These are phyloP conservation scores for Rutstroemia sydowiana DNA, from an alignment of 2,329 filamentous ascomycete genomes.

Conservation along the genomic window DNA sequence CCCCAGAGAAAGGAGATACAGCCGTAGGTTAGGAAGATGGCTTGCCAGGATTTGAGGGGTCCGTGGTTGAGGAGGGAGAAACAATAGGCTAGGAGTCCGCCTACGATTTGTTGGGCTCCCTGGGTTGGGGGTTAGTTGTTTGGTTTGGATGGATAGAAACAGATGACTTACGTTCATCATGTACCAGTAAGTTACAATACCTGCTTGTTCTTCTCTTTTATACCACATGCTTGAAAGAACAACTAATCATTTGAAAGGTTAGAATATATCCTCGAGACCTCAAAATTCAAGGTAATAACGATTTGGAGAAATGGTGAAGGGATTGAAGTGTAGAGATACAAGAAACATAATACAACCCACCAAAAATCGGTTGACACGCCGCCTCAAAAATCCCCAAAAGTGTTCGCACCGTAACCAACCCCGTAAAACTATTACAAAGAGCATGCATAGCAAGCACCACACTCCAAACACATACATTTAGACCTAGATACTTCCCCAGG, in stretches of 20 bases:
- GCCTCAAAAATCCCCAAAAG: constrained; percentile 62
- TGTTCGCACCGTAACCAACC: constrained; percentile 56
- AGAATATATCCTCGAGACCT: no score
- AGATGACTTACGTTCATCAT: constrained; percentile 21
- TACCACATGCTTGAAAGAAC: constrained; percentile 62
- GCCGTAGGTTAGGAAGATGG: constrained; percentile 43
- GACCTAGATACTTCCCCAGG: constrained; percentile 3
- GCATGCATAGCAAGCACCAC: constrained; percentile 1
- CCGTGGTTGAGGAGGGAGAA: constrained; percentile 44
- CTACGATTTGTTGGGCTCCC: constrained; percentile 57
- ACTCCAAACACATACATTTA: constrained; percentile 8
- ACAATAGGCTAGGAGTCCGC: constrained; percentile 55
- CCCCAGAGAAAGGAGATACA: constrained; percentile 35
- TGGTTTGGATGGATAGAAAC: neutral
- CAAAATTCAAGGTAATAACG: no score
- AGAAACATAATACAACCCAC: constrained; percentile 32
- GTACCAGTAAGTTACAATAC: constrained; percentile 52
- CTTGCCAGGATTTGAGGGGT: constrained; percentile 54
- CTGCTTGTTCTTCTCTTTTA: constrained; percentile 60
- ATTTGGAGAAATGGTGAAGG: neutral
- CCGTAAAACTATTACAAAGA: constrained; percentile 46
- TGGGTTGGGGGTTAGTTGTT: constrained; percentile 56
- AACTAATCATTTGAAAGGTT: no score
- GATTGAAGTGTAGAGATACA: neutral
- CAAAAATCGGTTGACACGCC: constrained; percentile 60